Percentiles rank a stretch among this genome's conserved stretches.
These are phyloP conservation scores for Ascoidea asiatica DNA, from an alignment of 805 yeast genomes.

Conservation along the genomic window DNA sequence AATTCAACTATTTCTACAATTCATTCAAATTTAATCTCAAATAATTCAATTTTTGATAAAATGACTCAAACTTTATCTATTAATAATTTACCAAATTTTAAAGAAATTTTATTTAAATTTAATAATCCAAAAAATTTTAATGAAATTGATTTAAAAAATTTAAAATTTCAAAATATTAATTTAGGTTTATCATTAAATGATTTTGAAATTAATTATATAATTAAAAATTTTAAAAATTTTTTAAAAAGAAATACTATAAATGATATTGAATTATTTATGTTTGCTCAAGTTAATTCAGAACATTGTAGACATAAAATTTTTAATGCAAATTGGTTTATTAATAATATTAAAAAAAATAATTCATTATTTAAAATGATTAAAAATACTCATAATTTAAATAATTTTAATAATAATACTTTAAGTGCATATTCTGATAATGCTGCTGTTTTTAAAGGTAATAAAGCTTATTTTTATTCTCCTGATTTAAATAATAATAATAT, in stretches of 20 bases:
- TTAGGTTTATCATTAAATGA: conserved; percentile 90
- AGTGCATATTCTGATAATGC: conserved; percentile 97
- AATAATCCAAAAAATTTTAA: conserved; percentile 77
- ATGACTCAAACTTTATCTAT: conserved; percentile 76
- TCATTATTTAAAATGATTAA: conserved; percentile 90
- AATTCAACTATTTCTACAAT: conserved; percentile 16
- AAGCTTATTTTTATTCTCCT: conserved; percentile 70
- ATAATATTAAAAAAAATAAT: conserved; percentile 57
- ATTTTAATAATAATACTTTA: conserved; percentile 67
- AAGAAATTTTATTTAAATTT: conserved; percentile 57
- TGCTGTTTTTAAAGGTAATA: conserved; percentile 81
- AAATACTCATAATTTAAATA: conserved; percentile 68
- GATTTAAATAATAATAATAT: conserved; percentile 50
- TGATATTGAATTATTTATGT: conserved; percentile 96
- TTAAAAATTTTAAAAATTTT: conserved; percentile 63
- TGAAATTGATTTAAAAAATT: conserved; percentile 53
- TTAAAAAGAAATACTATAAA: conserved; percentile 87
- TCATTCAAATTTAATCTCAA: conserved; percentile 16
- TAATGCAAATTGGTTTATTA: conserved; percentile 97
- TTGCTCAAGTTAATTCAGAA: conserved; percentile 98
- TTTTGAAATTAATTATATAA: conserved; percentile 84
- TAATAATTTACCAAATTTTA: conserved; percentile 45
- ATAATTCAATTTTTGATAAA: conserved; percentile 69
- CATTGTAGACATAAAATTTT: conserved; percentile 99
- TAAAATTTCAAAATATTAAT: conserved; percentile 64